Evolutionary conservation across 2,329 filamentous ascomycete genomes (phyloP), one percentile per base, ranked within the genome.

Genomic region (Fusarium brevicatenulatum): DNA sequence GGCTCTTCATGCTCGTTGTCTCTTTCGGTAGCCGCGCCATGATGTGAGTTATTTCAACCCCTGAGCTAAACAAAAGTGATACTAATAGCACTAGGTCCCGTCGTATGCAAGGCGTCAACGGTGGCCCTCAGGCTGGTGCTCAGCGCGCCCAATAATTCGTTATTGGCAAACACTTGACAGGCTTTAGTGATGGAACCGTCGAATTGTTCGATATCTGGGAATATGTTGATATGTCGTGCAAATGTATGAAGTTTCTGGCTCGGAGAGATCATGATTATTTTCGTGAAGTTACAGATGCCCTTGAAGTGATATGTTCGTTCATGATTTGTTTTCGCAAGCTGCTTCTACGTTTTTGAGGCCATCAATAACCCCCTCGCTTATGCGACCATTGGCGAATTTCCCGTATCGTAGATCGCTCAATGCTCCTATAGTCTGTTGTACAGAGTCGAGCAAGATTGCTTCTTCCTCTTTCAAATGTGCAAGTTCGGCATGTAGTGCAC

Each of bases 361-460:
- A 52, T 91, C 88, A 23, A 94, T 83, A 36, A 94, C 88, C 73
- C 95, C 91, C 52, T 90, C 86, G 32, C 86, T 86, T 37, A 95
- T 82, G 66, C 90, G 86, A 28, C 86, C 81, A 71, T 93, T 92
- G 40, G 89, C 86, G 65, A 96, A 88, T 62, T 91, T 91, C 42
- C 95, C 94, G 77, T 96, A 95, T 50, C 93, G 90, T 62, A 97
- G 85, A 81, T 97, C 93, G 81, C 94, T 97, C 79, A 97, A 84
- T 53, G 89, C 90, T 37, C 92, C 92, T 21, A 96, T 88, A 0
- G 88, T 91, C 63, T 90, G 86, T 72, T 87, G 87, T 57, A 96
- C 87, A 16, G 89, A 88, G 8, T 87, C 84, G 10, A 92, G 81
- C 7, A 94, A 83, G 4, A 80, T 80, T 2, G 86, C 85, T 59